These are phyloP conservation scores for Candolleomyces aberdarensis DNA, from an alignment of 768 basidiomycete genomes.

Conservation along the genomic window DNA sequence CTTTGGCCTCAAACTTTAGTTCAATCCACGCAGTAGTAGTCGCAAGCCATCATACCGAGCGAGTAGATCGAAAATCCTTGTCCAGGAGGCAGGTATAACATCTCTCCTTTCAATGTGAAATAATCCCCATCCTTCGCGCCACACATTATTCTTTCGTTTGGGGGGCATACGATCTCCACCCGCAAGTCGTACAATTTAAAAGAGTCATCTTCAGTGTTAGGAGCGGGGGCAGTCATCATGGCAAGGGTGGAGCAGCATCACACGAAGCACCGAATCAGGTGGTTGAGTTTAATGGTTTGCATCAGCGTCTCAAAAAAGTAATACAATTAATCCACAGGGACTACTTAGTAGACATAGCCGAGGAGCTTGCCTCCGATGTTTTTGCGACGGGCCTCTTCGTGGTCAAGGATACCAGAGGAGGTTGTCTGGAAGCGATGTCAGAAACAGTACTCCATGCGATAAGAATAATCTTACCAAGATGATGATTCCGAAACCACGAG, in stretches of 20 bases:
- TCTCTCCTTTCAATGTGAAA: conserved; percentile 62
- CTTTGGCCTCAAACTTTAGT: conserved; percentile 25
- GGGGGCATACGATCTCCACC: conserved; percentile 60
- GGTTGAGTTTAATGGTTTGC: not conserved
- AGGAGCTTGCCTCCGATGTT: conserved; percentile 95
- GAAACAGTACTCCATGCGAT: not conserved
- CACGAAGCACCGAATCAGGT: not conserved
- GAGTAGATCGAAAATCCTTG: conserved; percentile 74
- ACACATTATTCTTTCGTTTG: conserved; percentile 54
- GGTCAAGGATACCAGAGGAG: conserved; percentile 96
- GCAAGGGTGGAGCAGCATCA: not conserved
- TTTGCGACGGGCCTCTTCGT: conserved; percentile 98
- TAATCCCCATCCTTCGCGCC: conserved; percentile 63
- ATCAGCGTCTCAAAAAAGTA: not conserved
- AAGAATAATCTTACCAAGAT: conserved; percentile 66
- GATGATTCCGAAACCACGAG: conserved; percentile 95
- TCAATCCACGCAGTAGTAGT: not conserved
- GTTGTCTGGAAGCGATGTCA: conserved; percentile 64
- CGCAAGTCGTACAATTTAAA: conserved; percentile 66
- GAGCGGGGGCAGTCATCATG: not conserved
- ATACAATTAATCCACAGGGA: not conserved
- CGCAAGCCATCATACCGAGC: conserved; percentile 36
- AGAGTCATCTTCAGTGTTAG: conserved; percentile 27
- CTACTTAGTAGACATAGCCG: conserved; percentile 80
- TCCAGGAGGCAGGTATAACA: conserved; percentile 54